Base-by-base conservation (phyloP, 306 rosid species). In the Cucurbita maxima region DNA sequence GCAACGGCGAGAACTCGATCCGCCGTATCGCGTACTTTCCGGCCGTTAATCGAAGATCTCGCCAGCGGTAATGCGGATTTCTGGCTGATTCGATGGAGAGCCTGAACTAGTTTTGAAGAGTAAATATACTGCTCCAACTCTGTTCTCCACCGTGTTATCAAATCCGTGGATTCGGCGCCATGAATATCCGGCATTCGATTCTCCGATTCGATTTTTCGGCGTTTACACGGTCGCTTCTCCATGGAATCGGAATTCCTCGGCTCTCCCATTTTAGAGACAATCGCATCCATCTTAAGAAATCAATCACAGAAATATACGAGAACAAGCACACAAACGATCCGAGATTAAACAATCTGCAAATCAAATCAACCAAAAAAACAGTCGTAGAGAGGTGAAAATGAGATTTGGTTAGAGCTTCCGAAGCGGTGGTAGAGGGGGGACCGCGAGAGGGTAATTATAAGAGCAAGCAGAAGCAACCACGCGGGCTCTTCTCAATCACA, bases 1-100 rank as follows among this genome's bases (percentile, higher is more conserved):
- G 89, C 72, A 1, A 74, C 62, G 6, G 99, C 99, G 36, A 94
- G 92, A 20, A 94, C 82, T 43, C 96, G 80, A 79, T 94, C 84
- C 7, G 99, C 96, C 75, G 91, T 81, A 13, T 85, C 78, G 7
- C 86, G 90, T 40, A 94, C 83, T 0, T 59, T 66, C 8, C 80
- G 81, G 18, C 82, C 76, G 20, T 37, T 71, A 1, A 60, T 67
- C 36, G 57, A 41, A 8, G 56, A 80, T 66, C 40, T 66, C 45
- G 75, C 1, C n/a, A 44, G 19, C 4, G 83, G 55, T 0, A 30
- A 62, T 16, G 82, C 59, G 1, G 85, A 64, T 18, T 56, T 78
- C 11, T 80, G 84, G 7, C 83, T 82, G n/a, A 69, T 76, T 48
- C 70, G 86, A 8, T 82, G 84, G 75, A 94, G 86, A 5, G 95